phyloP scores from a whole-genome alignment of 2,329 filamentous ascomycete genomes.

The Clonostachys rosea region DNA sequence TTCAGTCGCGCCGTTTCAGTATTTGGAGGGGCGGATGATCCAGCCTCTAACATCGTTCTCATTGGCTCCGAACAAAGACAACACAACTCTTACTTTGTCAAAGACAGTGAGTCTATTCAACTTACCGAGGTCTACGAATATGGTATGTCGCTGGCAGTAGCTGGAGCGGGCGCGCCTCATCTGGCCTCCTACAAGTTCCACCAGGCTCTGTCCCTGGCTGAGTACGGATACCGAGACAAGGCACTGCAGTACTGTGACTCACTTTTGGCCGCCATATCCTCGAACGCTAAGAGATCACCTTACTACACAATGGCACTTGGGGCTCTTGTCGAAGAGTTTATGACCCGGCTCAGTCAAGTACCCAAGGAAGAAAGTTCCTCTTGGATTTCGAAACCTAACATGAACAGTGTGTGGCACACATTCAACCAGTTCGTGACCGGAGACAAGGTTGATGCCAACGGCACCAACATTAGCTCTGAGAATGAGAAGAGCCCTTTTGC shows the following conservation, averaged over 20 bases:
- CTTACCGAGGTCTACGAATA: slow-evolving; percentile 97
- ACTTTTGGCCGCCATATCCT: slow-evolving; percentile 69
- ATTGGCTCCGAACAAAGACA: slow-evolving; percentile 70
- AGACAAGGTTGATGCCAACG: slow-evolving; percentile 80
- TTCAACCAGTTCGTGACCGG: slow-evolving; percentile 97
- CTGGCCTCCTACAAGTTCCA: slow-evolving; percentile 88
- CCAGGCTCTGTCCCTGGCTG: slow-evolving; percentile 78
- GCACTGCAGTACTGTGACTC: slow-evolving; percentile 89
- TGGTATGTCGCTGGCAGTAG: slow-evolving; percentile 67
- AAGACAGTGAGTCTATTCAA: slow-evolving; percentile 81
- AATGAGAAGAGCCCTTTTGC: slow-evolving; percentile 75
- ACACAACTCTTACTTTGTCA: slow-evolving; percentile 65
- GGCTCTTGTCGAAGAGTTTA: slow-evolving; percentile 75
- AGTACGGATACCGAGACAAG: slow-evolving; percentile 76
- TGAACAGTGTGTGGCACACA: slow-evolving; percentile 86
- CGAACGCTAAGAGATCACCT: slow-evolving; percentile 76
- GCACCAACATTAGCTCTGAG: slow-evolving; percentile 54
- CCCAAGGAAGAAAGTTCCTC: slow-evolving; percentile 77
- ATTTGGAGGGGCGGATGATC: slow-evolving; percentile 81
- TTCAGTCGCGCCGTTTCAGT: slow-evolving; percentile 70
- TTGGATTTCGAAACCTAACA: slow-evolving; percentile 92
- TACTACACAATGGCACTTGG: slow-evolving; percentile 81
- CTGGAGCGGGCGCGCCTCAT: slow-evolving; percentile 63
- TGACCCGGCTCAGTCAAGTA: slow-evolving; percentile 76
- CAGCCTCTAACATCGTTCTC: slow-evolving; percentile 72